A percentile compares a stretch with the other conserved stretches of the same genome.
Evolutionary conservation across 1,139 yeast species (phyloP).

Genomic region (Kodamaea fungicola): DNA sequence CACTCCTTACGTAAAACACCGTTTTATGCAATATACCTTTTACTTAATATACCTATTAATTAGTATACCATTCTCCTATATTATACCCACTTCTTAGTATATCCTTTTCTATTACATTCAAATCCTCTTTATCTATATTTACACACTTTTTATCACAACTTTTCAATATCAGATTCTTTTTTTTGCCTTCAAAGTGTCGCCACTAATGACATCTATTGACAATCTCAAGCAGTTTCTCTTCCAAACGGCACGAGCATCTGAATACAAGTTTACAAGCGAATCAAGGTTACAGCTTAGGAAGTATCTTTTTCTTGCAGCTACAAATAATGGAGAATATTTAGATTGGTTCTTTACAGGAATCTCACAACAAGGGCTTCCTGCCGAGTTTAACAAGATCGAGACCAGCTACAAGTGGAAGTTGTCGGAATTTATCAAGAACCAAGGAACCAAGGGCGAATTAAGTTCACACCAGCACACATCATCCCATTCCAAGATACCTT

Average conservation of each 20-base stretch:
- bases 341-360: conserved; percentile 48
- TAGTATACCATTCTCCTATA: no score
- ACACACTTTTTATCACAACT: no score
- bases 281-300: conserved; percentile 43
- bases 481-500: conserved; percentile 66
- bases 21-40: no score
- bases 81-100: no score
- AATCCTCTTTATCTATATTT: no score
- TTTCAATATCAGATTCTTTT: no score
- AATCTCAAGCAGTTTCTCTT: conserved; percentile 28
- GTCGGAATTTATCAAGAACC: conserved; percentile 28
- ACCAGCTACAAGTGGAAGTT: conserved; percentile 37
- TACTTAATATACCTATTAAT: no score
- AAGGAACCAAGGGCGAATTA: conserved; percentile 18
- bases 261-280: conserved; percentile 32
- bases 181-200: no score
- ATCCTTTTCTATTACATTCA: no score
- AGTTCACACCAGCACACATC: conserved; percentile 26
- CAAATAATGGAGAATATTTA: conserved; percentile 48
- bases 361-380: not conserved
- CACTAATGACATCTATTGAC: conserved; percentile 1
- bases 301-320: conserved; percentile 49
- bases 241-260: conserved; percentile 28
- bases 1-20: no score
- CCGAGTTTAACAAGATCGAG: conserved; percentile 22